Base-by-base conservation (phyloP, 164 flowering plant species). In the Kingdonia uniflora region DNA sequence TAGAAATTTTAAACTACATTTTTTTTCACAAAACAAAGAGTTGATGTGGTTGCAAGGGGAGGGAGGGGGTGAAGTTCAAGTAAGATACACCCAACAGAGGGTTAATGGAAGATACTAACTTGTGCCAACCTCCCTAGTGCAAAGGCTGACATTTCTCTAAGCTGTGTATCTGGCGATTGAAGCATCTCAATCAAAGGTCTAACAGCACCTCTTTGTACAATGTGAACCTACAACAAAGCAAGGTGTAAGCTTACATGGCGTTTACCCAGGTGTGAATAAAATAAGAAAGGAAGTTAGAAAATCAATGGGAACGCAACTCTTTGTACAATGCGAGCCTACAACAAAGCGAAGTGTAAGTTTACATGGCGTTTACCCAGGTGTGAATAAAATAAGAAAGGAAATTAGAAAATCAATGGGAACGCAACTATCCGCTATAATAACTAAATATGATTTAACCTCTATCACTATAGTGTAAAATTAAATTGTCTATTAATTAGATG, bases 161-260 rank as follows among this genome's bases (percentile, higher is more conserved):
- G 75, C 43, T 94, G 99, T 35, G 82, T 58, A 72, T 94, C 99
- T 12, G 73, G 60, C 19, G 97, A 87, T 45, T 94, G 87, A 60
- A 94, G 95, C 99, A 94, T 84, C 64, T 89, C 97, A 71, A 94
- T 85, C 56, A 94, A 70, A 57, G 99, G 99, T 14, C 72, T 69
- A 3, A 94, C 95, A 56, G 99, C 99, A 67, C 99, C 99, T 66
- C 99, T 84, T 59, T 94, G 99, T 15, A 87, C 95, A 71, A 94
- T 94, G 64, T 94, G 96, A 20, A 94, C 92, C 99, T 89, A 78
- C 64, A 65, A 53, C 49, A 54, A n/a, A 58, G 19, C 51, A 59
- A 57, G 14, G 14, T 37, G 23, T 13, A 4, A 29, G 35, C 35
- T 29, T 29, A 29, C 8, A 29, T 29, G 35, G 8, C 8, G 35